Evolutionary conservation across 2,329 filamentous ascomycete genomes (phyloP).

Genomic region (Alternaria consortialis): DNA sequence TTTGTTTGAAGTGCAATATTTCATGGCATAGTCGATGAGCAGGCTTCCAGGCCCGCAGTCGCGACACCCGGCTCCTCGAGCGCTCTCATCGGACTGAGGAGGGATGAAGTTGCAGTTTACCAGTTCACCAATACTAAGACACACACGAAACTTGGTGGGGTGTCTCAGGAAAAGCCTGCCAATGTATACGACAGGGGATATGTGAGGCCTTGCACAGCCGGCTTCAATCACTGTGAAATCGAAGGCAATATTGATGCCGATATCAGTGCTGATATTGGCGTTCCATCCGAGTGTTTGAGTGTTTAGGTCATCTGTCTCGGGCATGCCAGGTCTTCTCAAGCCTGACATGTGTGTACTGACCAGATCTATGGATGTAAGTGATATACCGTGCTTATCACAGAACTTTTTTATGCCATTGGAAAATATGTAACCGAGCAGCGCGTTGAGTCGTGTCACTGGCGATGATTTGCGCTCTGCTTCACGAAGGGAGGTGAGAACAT

Average conservation of each 20-base stretch:
- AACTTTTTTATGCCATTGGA: slow-evolving; percentile 63
- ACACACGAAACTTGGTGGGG: slow-evolving; percentile 65
- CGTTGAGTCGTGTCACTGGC: slow-evolving; percentile 66
- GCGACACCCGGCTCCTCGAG: slow-evolving; percentile 59
- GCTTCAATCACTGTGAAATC: slow-evolving; percentile 67
- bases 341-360: slow-evolving; percentile 68
- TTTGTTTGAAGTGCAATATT: slow-evolving; percentile 63
- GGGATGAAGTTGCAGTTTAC: slow-evolving; percentile 69
- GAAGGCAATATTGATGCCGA: slow-evolving; percentile 66
- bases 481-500: slow-evolving; percentile 66
- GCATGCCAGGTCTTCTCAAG: slow-evolving; percentile 3
- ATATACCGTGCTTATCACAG: slow-evolving; percentile 55
- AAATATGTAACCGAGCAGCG: slow-evolving; percentile 66
- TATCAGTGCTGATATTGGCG: slow-evolving; percentile 62
- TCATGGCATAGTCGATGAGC: slow-evolving; percentile 66
- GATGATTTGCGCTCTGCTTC: slow-evolving; percentile 63
- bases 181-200: slow-evolving; percentile 66
- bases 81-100: slow-evolving; percentile 53
- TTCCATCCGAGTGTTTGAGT: slow-evolving; percentile 64
- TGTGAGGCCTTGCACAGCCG: slow-evolving; percentile 63
- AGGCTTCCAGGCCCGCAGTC: slow-evolving; percentile 66
- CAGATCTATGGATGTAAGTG: slow-evolving; percentile 60
- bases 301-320: slow-evolving; percentile 38
- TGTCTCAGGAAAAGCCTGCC: slow-evolving; percentile 66
- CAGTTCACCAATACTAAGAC: slow-evolving; percentile 70